Evolutionary conservation across 495 filamentous ascomycete genomes (phyloP).

Genomic region (Talaromyces liani): DNA sequence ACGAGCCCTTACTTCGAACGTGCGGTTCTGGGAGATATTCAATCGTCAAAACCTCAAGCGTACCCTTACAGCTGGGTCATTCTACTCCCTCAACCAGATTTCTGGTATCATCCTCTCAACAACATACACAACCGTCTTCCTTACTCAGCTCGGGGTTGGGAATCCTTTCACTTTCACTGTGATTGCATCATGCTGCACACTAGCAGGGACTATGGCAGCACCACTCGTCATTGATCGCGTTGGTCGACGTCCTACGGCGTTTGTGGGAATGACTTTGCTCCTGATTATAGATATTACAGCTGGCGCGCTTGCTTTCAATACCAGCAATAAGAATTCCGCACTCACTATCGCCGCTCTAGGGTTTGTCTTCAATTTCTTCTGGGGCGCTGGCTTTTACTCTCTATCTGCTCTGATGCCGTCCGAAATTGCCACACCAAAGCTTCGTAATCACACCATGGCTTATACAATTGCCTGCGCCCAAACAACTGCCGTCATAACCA

Average conservation of each 20-base stretch:
- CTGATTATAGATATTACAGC: constrained; percentile 24
- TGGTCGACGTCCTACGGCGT: constrained; percentile 30
- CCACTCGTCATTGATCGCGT: constrained; percentile 29
- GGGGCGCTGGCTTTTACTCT: constrained; percentile 28
- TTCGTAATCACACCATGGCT: constrained; percentile 33
- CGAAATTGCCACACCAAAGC: constrained; percentile 33
- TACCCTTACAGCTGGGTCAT: constrained; percentile 28
- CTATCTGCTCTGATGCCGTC: constrained; percentile 29
- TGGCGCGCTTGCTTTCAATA: constrained; percentile 23
- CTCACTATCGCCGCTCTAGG: constrained; percentile 21
- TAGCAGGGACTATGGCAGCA: constrained; percentile 29
- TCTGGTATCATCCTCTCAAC: constrained; percentile 33
- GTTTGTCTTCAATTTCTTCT: constrained; percentile 35
- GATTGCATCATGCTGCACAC: constrained; percentile 30
- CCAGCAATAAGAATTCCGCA: constrained; percentile 12
- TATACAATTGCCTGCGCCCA: constrained; percentile 33
- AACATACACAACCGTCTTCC: constrained; percentile 31
- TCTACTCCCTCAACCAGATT: constrained; percentile 33
- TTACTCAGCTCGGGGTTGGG: constrained; percentile 22
- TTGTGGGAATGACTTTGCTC: constrained; percentile 24
- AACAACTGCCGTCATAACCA: constrained; percentile 30
- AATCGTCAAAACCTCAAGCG: constrained; percentile 23
- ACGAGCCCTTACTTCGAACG: constrained; percentile 19
- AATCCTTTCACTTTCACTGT: constrained; percentile 27
- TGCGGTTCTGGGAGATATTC: constrained; percentile 32